Percentiles rank a stretch among this genome's conserved stretches.
phyloP scores from a whole-genome alignment of 129 eudicot genomes.

The Chrysanthemum makinoi region DNA sequence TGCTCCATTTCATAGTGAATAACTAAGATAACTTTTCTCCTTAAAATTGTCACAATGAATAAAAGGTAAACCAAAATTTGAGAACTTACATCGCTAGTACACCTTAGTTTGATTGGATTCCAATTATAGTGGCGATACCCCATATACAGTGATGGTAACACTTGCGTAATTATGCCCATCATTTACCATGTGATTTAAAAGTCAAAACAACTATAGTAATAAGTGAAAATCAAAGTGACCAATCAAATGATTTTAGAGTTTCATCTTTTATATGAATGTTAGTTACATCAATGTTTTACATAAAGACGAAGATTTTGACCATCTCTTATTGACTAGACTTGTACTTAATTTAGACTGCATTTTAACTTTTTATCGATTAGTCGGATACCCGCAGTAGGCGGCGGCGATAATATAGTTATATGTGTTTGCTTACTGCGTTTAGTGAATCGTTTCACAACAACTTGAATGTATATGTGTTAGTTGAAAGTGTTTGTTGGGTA shows the following conservation, averaged over 20 bases:
- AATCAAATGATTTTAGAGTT: background rate
- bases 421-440: no score
- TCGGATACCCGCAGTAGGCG: no score
- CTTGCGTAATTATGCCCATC: slow-evolving; percentile 18
- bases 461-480: no score
- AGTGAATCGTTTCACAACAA: background rate
- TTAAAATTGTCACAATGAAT: background rate
- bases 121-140: slow-evolving; percentile 13
- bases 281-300: background rate
- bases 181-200: slow-evolving; percentile 29
- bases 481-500: no score
- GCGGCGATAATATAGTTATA: no score
- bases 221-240: background rate
- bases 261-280: background rate
- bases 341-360: background rate
- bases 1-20: no score
- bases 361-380: no score
- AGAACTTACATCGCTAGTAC: slow-evolving; percentile 15
- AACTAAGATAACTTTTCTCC: background rate
- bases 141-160: slow-evolving; percentile 27
- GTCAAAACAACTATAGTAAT: slow-evolving; percentile 15
- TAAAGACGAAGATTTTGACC: background rate
- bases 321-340: background rate
- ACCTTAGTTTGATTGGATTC: slow-evolving; percentile 15
- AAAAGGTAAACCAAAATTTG: slow-evolving; percentile 4